Percentiles rank a stretch among this genome's conserved stretches.
Evolutionary conservation across 805 yeast species (phyloP).

Genomic region (Suhomyces canberraensis): DNA sequence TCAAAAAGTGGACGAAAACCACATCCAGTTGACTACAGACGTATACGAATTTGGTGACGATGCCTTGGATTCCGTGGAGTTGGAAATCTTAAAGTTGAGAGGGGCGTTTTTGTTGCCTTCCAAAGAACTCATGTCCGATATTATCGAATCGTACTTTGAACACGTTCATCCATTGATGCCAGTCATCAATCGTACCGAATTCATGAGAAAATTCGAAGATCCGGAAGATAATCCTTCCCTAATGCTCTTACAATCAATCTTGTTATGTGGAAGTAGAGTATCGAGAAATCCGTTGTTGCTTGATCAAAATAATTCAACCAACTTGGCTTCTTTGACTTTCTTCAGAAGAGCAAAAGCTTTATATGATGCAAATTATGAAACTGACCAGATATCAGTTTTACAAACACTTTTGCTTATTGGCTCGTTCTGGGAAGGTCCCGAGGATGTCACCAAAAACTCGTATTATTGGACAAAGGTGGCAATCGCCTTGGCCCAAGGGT

Average conservation of each 20-base stretch:
- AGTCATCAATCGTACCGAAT: constrained; percentile 57
- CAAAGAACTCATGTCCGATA: constrained; percentile 53
- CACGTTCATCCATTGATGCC: constrained; percentile 69
- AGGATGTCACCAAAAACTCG: constrained; percentile 62
- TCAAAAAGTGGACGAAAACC: constrained; percentile 46
- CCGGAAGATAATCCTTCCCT: constrained; percentile 60
- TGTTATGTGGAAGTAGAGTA: constrained; percentile 65
- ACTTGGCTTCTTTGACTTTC: constrained; percentile 49
- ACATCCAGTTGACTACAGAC: constrained; percentile 43
- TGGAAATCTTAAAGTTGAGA: constrained; percentile 57
- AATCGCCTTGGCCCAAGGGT: constrained; percentile 66
- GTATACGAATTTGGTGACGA: constrained; percentile 33
- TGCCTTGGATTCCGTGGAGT: constrained; percentile 54
- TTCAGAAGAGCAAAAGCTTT: constrained; percentile 72
- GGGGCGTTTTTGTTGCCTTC: constrained; percentile 74
- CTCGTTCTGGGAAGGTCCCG: constrained; percentile 72
- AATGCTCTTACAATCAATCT: constrained; percentile 62
- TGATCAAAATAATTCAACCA: constrained; percentile 51
- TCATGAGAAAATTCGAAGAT: constrained; percentile 54
- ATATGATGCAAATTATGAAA: constrained; percentile 66
- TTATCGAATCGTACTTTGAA: constrained; percentile 60
- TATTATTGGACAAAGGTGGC: constrained; percentile 72
- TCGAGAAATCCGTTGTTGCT: constrained; percentile 50
- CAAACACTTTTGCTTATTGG: constrained; percentile 64
- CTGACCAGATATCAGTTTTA: constrained; percentile 57